Base-by-base conservation (phyloP, 768 basidiomycete genomes). In the Podaxis sp. region DNA sequence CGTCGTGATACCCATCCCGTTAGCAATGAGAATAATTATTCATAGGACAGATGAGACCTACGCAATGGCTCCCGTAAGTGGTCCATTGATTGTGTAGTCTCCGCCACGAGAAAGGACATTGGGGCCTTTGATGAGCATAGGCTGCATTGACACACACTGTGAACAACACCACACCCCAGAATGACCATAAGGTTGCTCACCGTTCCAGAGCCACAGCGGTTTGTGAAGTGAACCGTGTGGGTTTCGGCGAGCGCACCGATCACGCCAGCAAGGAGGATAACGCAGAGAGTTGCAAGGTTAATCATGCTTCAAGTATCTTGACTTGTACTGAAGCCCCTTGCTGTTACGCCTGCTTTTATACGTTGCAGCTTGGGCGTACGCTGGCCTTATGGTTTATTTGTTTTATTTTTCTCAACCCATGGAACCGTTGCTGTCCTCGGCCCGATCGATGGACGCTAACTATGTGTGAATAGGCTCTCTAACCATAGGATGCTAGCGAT, bases 141-240 rank as follows among this genome's bases (percentile, higher is more conserved):
- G 70, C 71, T 74, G 55, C 8, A 24, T 26, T 30, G 17, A 44
- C 17, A 28, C 15, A 4, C 17, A 48, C 17, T 15, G 26, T 46
- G 48, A 38, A 33, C 15, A 24, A 22, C 28, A 26, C 37, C 8
- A 33, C 26, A 13, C 22, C 10, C 10, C 24, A 55, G 12, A 10
- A 40, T 20, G 22, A 10, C 33, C 11, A 15, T 26, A 37, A 56
- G 33, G 11, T 10, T 46, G 62, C 68, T 51, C 56, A 76, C 76
- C 26, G 73, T 76, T 64, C 76, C 75, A 60, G 37, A 61, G 2
- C 70, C 75, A 67, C 73, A 79, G 33, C 69, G 68, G 66, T 80
- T 79, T 44, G 67, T 69, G 63, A 80, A 78, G 61, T 70, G 71
- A 12, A 80, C 71, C 6, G 72, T 72, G 65, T 80, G 78, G 2